These are phyloP conservation scores for Pezicula radicicola DNA, from an alignment of 2,329 filamentous ascomycete genomes.

Conservation along the genomic window DNA sequence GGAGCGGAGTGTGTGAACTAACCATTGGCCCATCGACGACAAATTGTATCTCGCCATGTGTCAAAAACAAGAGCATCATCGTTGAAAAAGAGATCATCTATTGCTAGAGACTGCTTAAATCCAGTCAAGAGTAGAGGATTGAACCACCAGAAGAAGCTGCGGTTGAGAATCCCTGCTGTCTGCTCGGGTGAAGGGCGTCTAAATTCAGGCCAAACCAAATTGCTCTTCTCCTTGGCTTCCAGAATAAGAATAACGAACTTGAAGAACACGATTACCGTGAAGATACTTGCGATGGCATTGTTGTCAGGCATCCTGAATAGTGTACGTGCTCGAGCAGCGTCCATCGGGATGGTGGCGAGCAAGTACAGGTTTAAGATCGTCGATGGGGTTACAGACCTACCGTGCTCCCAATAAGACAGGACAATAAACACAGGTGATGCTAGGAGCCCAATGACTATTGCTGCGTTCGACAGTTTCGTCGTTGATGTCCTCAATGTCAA, in stretches of 20 bases:
- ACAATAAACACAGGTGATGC: not conserved
- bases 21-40: constrained; percentile 2
- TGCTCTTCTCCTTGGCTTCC: constrained; percentile 17
- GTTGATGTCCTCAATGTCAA: constrained; percentile 1
- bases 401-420: not conserved
- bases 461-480: constrained; percentile 2
- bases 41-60: not conserved
- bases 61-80: constrained; percentile 1
- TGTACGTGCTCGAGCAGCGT: not conserved
- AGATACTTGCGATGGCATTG: constrained; percentile 9
- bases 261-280: constrained; percentile 13
- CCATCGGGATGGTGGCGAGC: constrained; percentile 1
- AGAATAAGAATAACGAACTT: constrained; percentile 17
- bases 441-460: constrained; percentile 1
- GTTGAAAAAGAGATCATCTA: constrained; percentile 19
- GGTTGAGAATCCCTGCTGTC: constrained; percentile 25
- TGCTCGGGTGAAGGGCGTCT: constrained; percentile 16
- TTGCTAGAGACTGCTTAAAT: constrained; percentile 19
- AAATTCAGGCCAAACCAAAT: not conserved
- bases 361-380: not conserved
- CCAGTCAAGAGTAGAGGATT: constrained; percentile 27
- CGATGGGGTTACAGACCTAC: not conserved
- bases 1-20: not conserved
- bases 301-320: constrained; percentile 1
- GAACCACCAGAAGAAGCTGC: constrained; percentile 29